Evolutionary conservation across 2,329 filamentous ascomycete species (phyloP).

Genomic region (Cercospora sojina): DNA sequence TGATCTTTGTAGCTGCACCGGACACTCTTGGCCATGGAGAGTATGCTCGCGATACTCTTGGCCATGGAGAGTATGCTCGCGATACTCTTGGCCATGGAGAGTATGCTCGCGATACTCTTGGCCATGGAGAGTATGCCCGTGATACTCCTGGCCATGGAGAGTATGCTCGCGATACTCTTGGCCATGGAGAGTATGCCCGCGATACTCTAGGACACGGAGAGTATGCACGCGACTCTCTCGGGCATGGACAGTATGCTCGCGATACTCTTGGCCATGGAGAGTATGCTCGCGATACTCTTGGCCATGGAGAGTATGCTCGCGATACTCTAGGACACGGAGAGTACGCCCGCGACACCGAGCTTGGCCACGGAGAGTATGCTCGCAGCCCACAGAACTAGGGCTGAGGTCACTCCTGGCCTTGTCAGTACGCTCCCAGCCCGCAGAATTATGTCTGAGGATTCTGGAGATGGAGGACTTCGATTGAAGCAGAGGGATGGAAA

Average conservation of each 20-base stretch:
- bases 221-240: background rate
- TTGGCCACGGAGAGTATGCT: background rate
- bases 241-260: background rate
- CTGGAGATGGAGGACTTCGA: background rate
- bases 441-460: background rate
- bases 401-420: too few species aligned
- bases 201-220: background rate
- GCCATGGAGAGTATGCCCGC: too few species aligned
- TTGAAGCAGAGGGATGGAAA: background rate
- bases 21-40: background rate
- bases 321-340: background rate
- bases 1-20: too few species aligned
- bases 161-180: background rate
- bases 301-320: background rate
- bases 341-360: background rate
- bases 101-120: background rate
- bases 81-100: background rate
- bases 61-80: background rate
- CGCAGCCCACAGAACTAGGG: background rate
- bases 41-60: background rate
- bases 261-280: background rate
- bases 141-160: background rate
- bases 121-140: background rate
- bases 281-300: background rate
- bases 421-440: background rate